Base-by-base conservation (phyloP, 352 stramenopile species). In the Phytophthora sp. region DNA sequence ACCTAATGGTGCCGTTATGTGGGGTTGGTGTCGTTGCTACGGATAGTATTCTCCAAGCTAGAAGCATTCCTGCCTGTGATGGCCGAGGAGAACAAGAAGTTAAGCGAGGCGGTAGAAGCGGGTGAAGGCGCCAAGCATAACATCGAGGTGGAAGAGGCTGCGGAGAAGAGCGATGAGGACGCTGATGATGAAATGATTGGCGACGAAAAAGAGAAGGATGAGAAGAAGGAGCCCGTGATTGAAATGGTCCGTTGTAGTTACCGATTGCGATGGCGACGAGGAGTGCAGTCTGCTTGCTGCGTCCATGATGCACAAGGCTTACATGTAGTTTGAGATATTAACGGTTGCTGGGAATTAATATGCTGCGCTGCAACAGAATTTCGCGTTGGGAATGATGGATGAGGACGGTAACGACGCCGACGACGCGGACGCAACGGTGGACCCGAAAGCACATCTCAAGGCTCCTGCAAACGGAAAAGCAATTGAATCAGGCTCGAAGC, bases 61-160 rank as follows among this genome's bases (percentile, higher is more conserved):
- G 79, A 94, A 63, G 74, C 83, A 42, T 94, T 94, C 49, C 63
- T 94, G 35, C 86, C 86, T 0, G 63, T 85, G 63, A 89, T 94
- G 70, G 86, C 79, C 15, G 68, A 77, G 42, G 82, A 94, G 56
- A 94, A 94, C 74, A 80, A 88, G 58, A 88, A 89, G 64, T 71
- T 94, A 33, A 81, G 80, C 47, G 68, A 86, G 27, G 83, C 79
- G 8, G 74, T 91, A 16, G 84, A 82, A 27, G 63, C 69, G 6
- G 83, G 86, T 4, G 56, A 88, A 60, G 83, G 78, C 27, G 71
- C 78, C 46, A 84, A 88, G 38, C 83, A 89, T 69, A 91, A 84
- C 59, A 94, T 94, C 56, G 86, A 94, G 67, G 68, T 88, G 29
- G 68, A 78, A 47, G 73, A 84, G 33, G 26, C 73, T 0, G 69